Conservation (phyloP, 805 yeast species). For the Wickerhamomyces strasburgensis region DNA sequence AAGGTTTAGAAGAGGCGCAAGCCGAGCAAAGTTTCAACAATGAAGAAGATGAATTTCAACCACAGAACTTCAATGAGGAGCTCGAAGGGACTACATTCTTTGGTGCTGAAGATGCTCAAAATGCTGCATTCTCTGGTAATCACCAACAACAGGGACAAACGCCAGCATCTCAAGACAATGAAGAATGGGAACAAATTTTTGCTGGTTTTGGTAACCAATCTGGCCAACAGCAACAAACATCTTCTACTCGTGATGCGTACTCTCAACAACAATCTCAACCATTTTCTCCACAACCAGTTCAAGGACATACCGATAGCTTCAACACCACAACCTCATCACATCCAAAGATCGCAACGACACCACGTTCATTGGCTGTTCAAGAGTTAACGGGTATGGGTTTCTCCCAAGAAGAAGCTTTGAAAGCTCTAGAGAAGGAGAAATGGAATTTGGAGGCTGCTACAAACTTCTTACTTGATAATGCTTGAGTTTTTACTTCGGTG, state of each 20-base stretch:
- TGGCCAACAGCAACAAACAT: conserved; percentile 16
- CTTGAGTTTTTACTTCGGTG: too few species aligned
- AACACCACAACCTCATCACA: conserved; percentile 6
- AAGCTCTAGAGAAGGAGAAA: conserved; percentile 62
- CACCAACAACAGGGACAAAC: conserved; percentile 1
- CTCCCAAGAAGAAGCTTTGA: conserved; percentile 53
- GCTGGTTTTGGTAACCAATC: conserved; percentile 75
- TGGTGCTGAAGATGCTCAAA: conserved; percentile 18
- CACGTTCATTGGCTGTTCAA: conserved; percentile 56
- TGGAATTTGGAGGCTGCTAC: conserved; percentile 88
- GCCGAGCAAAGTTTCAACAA: conserved; percentile 24
- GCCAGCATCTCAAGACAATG: conserved; percentile 31
- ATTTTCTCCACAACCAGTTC: conserved; percentile 8
- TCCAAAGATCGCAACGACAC: conserved; percentile 37
- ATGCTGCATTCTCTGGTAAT: background rate
- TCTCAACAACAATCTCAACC: conserved; percentile 15
- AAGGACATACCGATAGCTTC: conserved; percentile 9
- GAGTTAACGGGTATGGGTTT: conserved; percentile 92
- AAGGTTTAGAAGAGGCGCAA: conserved; percentile 38
- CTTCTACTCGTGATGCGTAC: background rate
- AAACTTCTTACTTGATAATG: conserved; percentile 71
- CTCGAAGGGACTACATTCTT: conserved; percentile 21
- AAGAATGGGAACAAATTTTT: conserved; percentile 93
- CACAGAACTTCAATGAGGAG: conserved; percentile 16
- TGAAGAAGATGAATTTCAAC: conserved; percentile 26